These are phyloP conservation scores for Candida dubliniensis DNA, from an alignment of 1,139 yeast genomes.

Conservation along the genomic window DNA sequence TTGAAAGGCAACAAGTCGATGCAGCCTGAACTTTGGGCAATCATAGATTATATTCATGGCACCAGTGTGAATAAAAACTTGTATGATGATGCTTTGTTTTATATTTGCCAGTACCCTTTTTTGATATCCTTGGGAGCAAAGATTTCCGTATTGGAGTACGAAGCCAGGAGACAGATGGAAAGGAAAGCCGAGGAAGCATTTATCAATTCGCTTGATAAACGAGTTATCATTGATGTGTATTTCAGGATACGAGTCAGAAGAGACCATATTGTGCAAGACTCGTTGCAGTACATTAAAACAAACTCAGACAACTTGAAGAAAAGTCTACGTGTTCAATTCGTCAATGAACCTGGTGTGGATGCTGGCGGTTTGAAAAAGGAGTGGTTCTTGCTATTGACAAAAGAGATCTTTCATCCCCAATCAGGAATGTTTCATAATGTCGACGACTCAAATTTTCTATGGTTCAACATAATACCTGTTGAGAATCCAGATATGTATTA, in stretches of 20 bases:
- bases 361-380: conserved; percentile 94
- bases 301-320: conserved; percentile 69
- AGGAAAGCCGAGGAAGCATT: conserved; percentile 89
- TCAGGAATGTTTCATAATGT: conserved; percentile 62
- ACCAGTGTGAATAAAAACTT: conserved; percentile 22
- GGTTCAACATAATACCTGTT: conserved; percentile 63
- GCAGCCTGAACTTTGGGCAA: conserved; percentile 36
- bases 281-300: conserved; percentile 61
- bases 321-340: conserved; percentile 72
- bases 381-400: conserved; percentile 79
- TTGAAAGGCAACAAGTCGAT: conserved; percentile 9
- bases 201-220: conserved; percentile 65
- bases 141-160: conserved; percentile 76
- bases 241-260: conserved; percentile 71
- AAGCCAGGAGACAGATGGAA: conserved; percentile 81
- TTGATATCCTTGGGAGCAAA: conserved; percentile 80
- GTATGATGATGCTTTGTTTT: conserved; percentile 35
- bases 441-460: conserved; percentile 68
- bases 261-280: conserved; percentile 67
- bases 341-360: conserved; percentile 89
- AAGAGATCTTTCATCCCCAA: conserved; percentile 64
- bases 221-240: conserved; percentile 63
- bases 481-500: conserved; percentile 59
- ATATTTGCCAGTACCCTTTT: conserved; percentile 84
- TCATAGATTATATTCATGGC: conserved; percentile 51